Evolutionary conservation across 2,329 filamentous ascomycete genomes (phyloP).

Genomic region (Xylariaceae sp.): DNA sequence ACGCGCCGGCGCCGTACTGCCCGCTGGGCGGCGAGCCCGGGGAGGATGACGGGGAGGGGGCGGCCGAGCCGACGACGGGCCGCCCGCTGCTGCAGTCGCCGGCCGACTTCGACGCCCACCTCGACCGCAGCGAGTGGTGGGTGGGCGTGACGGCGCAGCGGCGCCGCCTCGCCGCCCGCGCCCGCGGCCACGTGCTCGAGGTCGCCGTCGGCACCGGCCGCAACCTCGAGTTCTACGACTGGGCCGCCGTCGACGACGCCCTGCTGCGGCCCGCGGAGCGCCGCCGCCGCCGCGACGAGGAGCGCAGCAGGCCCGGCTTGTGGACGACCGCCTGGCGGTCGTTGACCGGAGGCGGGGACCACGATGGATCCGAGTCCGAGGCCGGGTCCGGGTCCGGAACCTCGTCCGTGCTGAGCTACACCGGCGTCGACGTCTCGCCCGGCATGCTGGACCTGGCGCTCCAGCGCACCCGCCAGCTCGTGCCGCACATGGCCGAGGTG

Average conservation of each 20-base stretch:
- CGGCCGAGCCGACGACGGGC: constrained; percentile 38
- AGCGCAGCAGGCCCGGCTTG: too few species aligned
- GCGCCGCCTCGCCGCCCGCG: constrained; percentile 37
- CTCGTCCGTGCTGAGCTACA: too few species aligned
- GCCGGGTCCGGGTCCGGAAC: too few species aligned
- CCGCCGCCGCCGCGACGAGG: constrained; percentile 6
- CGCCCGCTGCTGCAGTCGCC: constrained; percentile 43
- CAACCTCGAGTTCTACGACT: constrained; percentile 53
- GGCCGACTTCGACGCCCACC: constrained; percentile 48
- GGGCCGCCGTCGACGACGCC: constrained; percentile 29
- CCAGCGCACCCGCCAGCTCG: constrained; percentile 37
- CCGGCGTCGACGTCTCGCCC: constrained; percentile 53
- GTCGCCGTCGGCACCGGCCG: constrained; percentile 56
- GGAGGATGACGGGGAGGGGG: too few species aligned
- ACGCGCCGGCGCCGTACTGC: constrained; percentile 15
- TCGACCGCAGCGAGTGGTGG: constrained; percentile 49
- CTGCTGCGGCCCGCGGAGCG: constrained; percentile 1
- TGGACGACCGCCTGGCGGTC: constrained; percentile 3
- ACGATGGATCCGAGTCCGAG: constrained; percentile 13
- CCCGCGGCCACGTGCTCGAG: constrained; percentile 52
- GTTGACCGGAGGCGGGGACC: constrained; percentile 4
- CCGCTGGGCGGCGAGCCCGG: constrained; percentile 28
- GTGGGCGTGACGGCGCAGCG: constrained; percentile 49
- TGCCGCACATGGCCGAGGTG: constrained; percentile 31
- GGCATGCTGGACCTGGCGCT: constrained; percentile 54